phyloP scores from a whole-genome alignment of 257 asterid species.

The Craterostigma plantagineum region DNA sequence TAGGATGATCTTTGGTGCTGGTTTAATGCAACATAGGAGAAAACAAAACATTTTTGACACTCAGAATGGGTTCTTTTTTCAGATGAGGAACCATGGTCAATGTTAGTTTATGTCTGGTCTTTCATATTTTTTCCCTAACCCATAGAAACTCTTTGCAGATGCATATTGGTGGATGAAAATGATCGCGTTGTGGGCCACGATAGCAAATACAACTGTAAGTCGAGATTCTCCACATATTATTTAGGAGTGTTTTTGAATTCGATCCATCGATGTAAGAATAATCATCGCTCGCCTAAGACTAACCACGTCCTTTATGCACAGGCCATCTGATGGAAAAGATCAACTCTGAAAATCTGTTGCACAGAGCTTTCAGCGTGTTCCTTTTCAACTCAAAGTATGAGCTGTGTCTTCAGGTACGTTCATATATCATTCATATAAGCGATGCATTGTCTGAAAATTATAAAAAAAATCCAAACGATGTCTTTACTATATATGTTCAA shows the following conservation, averaged over 20 bases:
- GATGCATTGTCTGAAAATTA: no score
- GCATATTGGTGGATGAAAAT: constrained; percentile 3
- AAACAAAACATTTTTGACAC: no score
- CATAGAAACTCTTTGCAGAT: not conserved
- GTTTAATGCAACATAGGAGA: no score
- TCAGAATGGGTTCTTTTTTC: not conserved
- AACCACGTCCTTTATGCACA: not conserved
- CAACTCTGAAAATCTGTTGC: not conserved
- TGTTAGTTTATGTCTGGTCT: not conserved
- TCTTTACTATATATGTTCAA: no score
- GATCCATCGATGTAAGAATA: no score
- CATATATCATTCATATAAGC: not conserved
- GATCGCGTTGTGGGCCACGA: constrained; percentile 4
- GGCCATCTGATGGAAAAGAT: constrained; percentile 6
- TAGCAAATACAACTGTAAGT: constrained; percentile 4
- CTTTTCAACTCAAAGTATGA: constrained; percentile 2
- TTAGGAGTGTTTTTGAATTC: no score
- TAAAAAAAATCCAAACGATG: no score
- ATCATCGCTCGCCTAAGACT: no score
- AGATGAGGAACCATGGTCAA: no score
- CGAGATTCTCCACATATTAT: not conserved
- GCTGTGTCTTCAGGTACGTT: constrained; percentile 1
- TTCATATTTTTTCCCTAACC: not conserved
- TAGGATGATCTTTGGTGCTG: no score
- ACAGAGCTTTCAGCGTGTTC: constrained; percentile 5